Evolutionary conservation across 306 rosid species (phyloP), one percentile per base, ranked within the genome.

Genomic region (Malus sylvestris): DNA sequence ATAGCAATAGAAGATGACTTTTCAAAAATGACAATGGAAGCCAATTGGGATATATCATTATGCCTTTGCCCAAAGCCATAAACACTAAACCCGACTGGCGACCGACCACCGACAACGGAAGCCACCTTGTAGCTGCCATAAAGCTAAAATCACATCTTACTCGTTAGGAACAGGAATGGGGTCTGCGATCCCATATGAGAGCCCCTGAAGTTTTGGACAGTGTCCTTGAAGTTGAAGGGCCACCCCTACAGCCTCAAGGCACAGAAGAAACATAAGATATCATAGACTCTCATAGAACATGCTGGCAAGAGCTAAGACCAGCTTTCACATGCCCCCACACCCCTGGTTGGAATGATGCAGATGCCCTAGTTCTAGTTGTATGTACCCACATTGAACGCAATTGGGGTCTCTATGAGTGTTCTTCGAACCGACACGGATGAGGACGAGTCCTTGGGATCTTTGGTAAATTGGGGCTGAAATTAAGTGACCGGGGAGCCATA

Each of bases 51-150:
- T 55, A 8, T 52, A 59, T 25, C 18, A 19, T 74, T 74, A 70
- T 74, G 78, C 69, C 84, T 71, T 57, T 65, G 80, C 89, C 81
- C 84, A 82, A 81, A 12, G 63, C 76, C 53, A 72, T 62, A 27
- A 61, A 18, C 60, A 30, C 71, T 76, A 72, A 62, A 71, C 59
- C 87, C 82, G 83, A 87, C 86, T 85, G 82, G 80, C 82, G 83
- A 87, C 86, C 86, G 82, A 81, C 79, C 5, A 84, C 87, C 84
- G 88, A 87, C 93, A 89, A 13, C 71, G 91, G 82, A 84, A 84
- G 85, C 66, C 81, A 80, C 80, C 5, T 55, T 71, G 73, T 66
- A 18, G 25, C 22, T 51, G 55, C 55, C 55, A 51, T 51, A 51
- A 51, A 51, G 20, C 55, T 51, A 51, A 51, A 51, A 51, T 51